Evolutionary conservation across 169 alveolate species (phyloP).

Genomic region (Sarcocystis neurona): DNA sequence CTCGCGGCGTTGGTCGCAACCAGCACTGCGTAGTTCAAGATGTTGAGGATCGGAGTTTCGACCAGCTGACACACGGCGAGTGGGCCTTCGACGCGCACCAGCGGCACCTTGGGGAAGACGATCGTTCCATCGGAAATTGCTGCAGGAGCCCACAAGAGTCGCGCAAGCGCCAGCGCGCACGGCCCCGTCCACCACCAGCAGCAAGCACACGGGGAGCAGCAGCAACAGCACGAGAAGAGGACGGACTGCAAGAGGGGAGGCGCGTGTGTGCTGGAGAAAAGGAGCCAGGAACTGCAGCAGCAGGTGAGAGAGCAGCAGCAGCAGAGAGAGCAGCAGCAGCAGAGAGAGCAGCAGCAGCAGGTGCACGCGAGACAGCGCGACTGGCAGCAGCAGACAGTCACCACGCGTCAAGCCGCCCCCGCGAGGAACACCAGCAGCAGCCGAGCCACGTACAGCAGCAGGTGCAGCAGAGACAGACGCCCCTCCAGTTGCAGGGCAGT

Average conservation of each 20-base stretch:
- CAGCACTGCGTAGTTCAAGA: conserved; percentile 84
- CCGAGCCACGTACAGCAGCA: too few relatives aligned
- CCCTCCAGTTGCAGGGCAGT: too few relatives aligned
- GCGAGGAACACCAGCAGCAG: too few relatives aligned
- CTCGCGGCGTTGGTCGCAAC: conserved; percentile 80
- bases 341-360: too few relatives aligned
- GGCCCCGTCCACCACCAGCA: conserved; percentile 16
- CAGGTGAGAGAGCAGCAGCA: background rate
- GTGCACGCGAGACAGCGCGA: too few relatives aligned
- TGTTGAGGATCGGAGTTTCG: conserved; percentile 86
- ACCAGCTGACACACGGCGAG: conserved; percentile 81
- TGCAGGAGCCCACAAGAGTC: background rate
- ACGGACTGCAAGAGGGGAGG: background rate
- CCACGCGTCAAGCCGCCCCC: too few relatives aligned
- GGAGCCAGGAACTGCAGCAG: too few relatives aligned
- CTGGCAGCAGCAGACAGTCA: too few relatives aligned
- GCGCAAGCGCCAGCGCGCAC: background rate
- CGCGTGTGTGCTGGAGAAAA: background rate
- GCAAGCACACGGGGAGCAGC: background rate
- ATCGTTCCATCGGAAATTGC: conserved; percentile 81
- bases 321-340: too few relatives aligned
- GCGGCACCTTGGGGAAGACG: conserved; percentile 85
- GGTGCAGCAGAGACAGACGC: too few relatives aligned
- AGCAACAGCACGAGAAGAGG: background rate
- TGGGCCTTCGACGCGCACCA: conserved; percentile 88